These are phyloP conservation scores for Colletotrichum destructivum DNA, from an alignment of 2,329 filamentous ascomycete species.

Conservation along the genomic window DNA sequence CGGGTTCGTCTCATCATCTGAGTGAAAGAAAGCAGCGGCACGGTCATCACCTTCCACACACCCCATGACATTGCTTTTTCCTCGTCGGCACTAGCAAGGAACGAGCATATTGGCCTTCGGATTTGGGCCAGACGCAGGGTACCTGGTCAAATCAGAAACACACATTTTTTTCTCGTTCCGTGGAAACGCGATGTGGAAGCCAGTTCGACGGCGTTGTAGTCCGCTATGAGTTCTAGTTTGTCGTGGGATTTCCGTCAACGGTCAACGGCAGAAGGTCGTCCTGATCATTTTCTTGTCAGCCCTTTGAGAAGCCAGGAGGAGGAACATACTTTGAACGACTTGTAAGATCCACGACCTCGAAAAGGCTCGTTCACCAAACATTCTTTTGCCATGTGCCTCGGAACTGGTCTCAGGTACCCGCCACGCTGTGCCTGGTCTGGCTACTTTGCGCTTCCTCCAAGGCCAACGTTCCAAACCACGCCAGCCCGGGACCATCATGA, in stretches of 20 bases:
- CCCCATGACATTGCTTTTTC: conserved; percentile 40
- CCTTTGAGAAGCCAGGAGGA: neutral
- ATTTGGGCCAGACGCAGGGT: conserved; percentile 34
- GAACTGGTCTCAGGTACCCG: conserved; percentile 41
- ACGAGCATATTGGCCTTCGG: conserved; percentile 26
- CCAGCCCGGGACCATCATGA: conserved; percentile 36
- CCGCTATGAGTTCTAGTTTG: conserved; percentile 5
- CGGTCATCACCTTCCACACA: conserved; percentile 20
- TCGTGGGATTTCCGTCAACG: neutral
- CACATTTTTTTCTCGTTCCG: conserved; percentile 2
- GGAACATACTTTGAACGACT: neutral
- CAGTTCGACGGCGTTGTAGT: neutral
- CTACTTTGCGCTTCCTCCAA: conserved; percentile 9
- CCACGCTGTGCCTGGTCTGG: conserved; percentile 20
- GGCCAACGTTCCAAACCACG: conserved; percentile 24
- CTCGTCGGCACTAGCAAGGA: conserved; percentile 31
- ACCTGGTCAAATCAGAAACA: neutral
- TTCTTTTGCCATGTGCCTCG: conserved; percentile 26
- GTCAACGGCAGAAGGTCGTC: neutral
- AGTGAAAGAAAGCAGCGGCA: conserved; percentile 26
- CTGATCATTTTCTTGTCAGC: neutral
- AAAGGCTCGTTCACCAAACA: conserved; percentile 1
- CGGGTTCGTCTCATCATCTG: conserved; percentile 26
- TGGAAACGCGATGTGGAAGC: neutral
- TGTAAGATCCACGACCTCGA: neutral